Evolutionary conservation across 73 alveolate species (phyloP), one percentile per base, ranked within the genome.

Genomic region (Symbiodinium natans): DNA sequence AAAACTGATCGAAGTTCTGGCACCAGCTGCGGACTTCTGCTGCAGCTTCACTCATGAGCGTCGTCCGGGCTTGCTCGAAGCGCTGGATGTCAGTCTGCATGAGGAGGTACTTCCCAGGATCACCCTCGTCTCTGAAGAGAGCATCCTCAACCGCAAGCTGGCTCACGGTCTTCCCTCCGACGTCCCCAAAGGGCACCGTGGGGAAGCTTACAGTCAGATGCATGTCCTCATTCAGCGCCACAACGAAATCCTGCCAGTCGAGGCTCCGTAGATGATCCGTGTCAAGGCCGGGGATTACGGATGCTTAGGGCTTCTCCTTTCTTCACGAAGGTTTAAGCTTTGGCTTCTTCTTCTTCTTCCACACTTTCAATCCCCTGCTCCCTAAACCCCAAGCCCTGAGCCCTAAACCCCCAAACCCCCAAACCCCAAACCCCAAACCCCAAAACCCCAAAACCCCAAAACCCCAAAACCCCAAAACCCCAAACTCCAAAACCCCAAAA

Each of bases 221-320:
- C 63, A 54, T 48, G 42, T 87, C 94, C 41, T 87, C 84, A 39
- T 56, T 56, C 9, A 59, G 84, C 9, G 84, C 94, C 39, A 87
- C 84, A 34, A 59, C 84, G 52, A 85, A 85, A 29, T 85, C 82
- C 13, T n/a, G n/a, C n/a, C n/a, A n/a, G n/a, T n/a, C n/a, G n/a
- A n/a, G n/a, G n/a, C n/a, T n/a, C n/a, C n/a, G n/a, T n/a, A n/a
- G n/a, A n/a, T n/a, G n/a, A n/a, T n/a, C n/a, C n/a, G n/a, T n/a
- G n/a, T n/a, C n/a, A n/a, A n/a, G n/a, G n/a, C n/a, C n/a, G n/a
- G n/a, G n/a, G n/a, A n/a, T n/a, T n/a, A n/a, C n/a, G n/a, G n/a
- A n/a, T n/a, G n/a, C n/a, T n/a, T n/a, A n/a, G n/a, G n/a, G n/a
- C n/a, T n/a, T n/a, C n/a, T n/a, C n/a, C n/a, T n/a, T n/a, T n/a